Evolutionary conservation across 352 stramenopile species (phyloP).

Genomic region (Phytopythium mirpurense): DNA sequence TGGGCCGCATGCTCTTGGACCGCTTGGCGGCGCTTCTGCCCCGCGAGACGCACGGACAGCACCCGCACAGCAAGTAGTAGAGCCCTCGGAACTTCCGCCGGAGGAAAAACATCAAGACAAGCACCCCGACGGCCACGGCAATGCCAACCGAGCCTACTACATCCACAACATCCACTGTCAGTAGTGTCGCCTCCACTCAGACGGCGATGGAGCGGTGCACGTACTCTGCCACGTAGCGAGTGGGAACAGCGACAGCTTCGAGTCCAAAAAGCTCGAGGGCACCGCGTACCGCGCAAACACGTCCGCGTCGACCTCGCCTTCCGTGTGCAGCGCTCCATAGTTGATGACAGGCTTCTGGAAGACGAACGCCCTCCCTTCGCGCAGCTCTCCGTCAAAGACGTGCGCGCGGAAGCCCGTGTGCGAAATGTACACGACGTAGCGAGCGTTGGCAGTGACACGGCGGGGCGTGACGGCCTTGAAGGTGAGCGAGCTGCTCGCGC

Average conservation of each 20-base stretch:
- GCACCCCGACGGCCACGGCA: slow-evolving; percentile 40
- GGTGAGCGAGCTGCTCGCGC: slow-evolving; percentile 14
- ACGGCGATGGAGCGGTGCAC: slow-evolving; percentile 3
- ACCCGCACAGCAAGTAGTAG: slow-evolving; percentile 4
- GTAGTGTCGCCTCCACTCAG: neutral
- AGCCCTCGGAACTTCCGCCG: slow-evolving; percentile 32
- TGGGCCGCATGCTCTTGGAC: slow-evolving; percentile 6
- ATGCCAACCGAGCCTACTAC: slow-evolving; percentile 47
- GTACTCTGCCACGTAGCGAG: slow-evolving; percentile 54
- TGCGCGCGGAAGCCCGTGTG: slow-evolving; percentile 56
- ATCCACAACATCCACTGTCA: slow-evolving; percentile 1
- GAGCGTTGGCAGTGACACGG: slow-evolving; percentile 18
- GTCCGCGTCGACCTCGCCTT: slow-evolving; percentile 21
- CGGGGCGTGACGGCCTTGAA: slow-evolving; percentile 27
- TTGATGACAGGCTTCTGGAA: slow-evolving; percentile 16
- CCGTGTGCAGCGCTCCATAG: slow-evolving; percentile 18
- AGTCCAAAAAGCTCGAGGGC: slow-evolving; percentile 16
- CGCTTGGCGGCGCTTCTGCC: slow-evolving; percentile 8
- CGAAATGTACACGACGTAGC: slow-evolving; percentile 52
- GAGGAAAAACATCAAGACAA: slow-evolving; percentile 40
- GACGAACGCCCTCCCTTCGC: slow-evolving; percentile 30
- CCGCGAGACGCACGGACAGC: slow-evolving; percentile 2
- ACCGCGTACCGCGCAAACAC: slow-evolving; percentile 28
- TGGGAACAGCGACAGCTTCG: slow-evolving; percentile 32
- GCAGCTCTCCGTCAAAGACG: slow-evolving; percentile 36